These are phyloP conservation scores for Fusarium pininemorale DNA, from an alignment of 2,329 filamentous ascomycete species.

Conservation along the genomic window DNA sequence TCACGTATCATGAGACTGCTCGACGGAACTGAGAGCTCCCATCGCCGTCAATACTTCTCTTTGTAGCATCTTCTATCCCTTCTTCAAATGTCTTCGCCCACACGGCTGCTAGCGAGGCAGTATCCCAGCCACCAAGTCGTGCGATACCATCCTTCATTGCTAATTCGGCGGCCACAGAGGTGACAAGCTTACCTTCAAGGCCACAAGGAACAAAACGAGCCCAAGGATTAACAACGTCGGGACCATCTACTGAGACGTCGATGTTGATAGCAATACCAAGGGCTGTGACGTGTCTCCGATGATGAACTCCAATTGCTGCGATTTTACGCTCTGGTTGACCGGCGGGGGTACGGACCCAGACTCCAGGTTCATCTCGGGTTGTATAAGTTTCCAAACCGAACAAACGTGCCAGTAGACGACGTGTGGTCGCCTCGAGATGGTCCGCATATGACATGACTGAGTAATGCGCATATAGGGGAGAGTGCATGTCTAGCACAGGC, in stretches of 20 bases:
- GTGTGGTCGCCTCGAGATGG: constrained; percentile 79
- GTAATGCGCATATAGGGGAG: constrained; percentile 63
- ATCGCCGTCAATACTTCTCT: constrained; percentile 35
- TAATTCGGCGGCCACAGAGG: constrained; percentile 72
- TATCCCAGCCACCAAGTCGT: constrained; percentile 38
- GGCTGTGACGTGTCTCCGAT: constrained; percentile 82
- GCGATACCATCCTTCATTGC: constrained; percentile 16
- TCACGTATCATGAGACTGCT: not conserved
- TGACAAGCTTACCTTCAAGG: constrained; percentile 79
- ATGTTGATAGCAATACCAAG: constrained; percentile 87
- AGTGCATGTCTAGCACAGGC: constrained; percentile 83
- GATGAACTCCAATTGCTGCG: constrained; percentile 90
- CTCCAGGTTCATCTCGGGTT: constrained; percentile 82
- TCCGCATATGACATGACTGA: constrained; percentile 81
- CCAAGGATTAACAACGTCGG: constrained; percentile 60
- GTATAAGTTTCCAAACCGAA: constrained; percentile 68
- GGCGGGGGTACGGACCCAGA: constrained; percentile 69
- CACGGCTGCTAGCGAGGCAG: constrained; percentile 41
- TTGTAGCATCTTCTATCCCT: constrained; percentile 43
- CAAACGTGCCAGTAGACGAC: constrained; percentile 64
- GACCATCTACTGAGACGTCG: constrained; percentile 62
- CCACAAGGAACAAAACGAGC: constrained; percentile 89
- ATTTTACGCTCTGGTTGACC: constrained; percentile 72
- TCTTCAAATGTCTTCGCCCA: constrained; percentile 50
- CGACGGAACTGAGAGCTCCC: constrained; percentile 15